Evolutionary conservation across 805 yeast genomes (phyloP).

Genomic region (Debaryomyces tyrocola): DNA sequence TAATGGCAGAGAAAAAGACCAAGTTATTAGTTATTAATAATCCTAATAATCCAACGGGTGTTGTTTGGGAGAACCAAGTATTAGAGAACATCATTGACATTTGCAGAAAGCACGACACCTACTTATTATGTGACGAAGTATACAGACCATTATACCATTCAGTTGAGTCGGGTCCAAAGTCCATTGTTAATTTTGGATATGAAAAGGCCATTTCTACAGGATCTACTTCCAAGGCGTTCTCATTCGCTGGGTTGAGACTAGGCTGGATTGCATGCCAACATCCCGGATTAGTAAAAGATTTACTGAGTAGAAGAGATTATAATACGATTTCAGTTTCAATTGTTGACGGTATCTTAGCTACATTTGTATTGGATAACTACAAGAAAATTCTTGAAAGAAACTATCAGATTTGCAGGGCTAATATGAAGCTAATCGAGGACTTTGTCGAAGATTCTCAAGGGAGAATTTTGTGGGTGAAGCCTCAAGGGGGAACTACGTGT

Average conservation of each 20-base stretch:
- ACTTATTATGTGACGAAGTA: constrained; percentile 51
- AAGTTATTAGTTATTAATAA: constrained; percentile 47
- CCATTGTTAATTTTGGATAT: constrained; percentile 42
- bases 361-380: constrained; percentile 39
- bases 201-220: constrained; percentile 47
- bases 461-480: constrained; percentile 38
- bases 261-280: constrained; percentile 52
- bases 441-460: constrained; percentile 33
- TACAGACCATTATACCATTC: constrained; percentile 53
- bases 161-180: constrained; percentile 37
- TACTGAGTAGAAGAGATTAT: constrained; percentile 46
- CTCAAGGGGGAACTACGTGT: constrained; percentile 50
- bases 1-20: constrained; percentile 34
- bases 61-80: constrained; percentile 34
- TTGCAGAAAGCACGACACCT: constrained; percentile 32
- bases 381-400: constrained; percentile 39
- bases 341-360: constrained; percentile 47
- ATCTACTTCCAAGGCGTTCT: constrained; percentile 54
- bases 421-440: constrained; percentile 33
- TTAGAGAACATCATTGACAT: constrained; percentile 36
- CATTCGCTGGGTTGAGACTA: constrained; percentile 52
- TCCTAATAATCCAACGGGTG: constrained; percentile 51
- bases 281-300: constrained; percentile 23
- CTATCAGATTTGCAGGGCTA: constrained; percentile 36
- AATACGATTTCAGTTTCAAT: constrained; percentile 50